Evolutionary conservation across 2,329 filamentous ascomycete species (phyloP).

Genomic region (Dothidotthia symphoricarpi): DNA sequence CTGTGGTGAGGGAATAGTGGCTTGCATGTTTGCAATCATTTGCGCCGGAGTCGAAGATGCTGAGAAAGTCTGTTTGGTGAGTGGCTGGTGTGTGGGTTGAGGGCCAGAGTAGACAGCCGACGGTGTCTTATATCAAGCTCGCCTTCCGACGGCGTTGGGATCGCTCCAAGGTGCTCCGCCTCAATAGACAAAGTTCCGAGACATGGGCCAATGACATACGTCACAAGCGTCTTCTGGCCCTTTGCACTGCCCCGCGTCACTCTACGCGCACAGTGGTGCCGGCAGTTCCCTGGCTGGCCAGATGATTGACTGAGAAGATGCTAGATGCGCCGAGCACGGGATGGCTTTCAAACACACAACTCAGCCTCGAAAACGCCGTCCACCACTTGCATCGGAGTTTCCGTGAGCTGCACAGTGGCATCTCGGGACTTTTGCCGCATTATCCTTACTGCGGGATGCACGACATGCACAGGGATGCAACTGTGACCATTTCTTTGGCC

Average conservation of each 20-base stretch:
- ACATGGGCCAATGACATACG: constrained; percentile 4
- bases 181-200: neutral
- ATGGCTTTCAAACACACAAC: constrained; percentile 12
- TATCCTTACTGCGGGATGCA: constrained; percentile 8
- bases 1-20: constrained; percentile 30
- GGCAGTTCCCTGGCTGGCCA: no score
- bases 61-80: no score
- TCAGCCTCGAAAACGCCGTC: constrained; percentile 25
- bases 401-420: constrained; percentile 1
- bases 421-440: constrained; percentile 10
- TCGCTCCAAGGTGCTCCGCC: constrained; percentile 5
- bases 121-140: constrained; percentile 27
- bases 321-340: constrained; percentile 15
- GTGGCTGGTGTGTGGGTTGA: constrained; percentile 18
- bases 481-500: constrained; percentile 6
- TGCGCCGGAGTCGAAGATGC: constrained; percentile 6
- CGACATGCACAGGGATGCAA: constrained; percentile 3
- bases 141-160: constrained; percentile 11
- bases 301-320: no score
- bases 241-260: constrained; percentile 8
- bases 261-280: constrained; percentile 5
- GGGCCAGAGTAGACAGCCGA: constrained; percentile 8
- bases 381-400: constrained; percentile 9
- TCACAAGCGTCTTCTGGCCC: neutral
- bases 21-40: constrained; percentile 31